These are phyloP conservation scores for Hypoxylon rubiginosum DNA, from an alignment of 2,329 filamentous ascomycete species.

Conservation along the genomic window DNA sequence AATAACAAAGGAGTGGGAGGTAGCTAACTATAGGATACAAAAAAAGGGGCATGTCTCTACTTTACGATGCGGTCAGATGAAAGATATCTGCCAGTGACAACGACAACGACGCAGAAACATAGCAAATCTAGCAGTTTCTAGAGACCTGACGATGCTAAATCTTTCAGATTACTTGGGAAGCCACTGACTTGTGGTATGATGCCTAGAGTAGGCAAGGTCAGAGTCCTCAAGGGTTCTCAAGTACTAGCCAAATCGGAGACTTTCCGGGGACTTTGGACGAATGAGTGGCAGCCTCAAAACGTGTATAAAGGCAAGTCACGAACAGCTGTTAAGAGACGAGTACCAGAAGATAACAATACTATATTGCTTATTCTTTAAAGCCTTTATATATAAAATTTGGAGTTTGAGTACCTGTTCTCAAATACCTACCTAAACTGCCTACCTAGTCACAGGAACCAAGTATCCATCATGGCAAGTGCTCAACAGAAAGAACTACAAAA, in stretches of 20 bases:
- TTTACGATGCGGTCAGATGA: too few species aligned
- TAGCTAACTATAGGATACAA: too few species aligned
- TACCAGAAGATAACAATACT: background rate
- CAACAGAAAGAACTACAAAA: slow-evolving; percentile 42
- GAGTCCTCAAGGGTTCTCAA: slow-evolving; percentile 20
- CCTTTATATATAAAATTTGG: too few species aligned
- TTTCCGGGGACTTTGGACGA: slow-evolving; percentile 22
- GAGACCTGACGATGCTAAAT: too few species aligned
- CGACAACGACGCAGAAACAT: too few species aligned
- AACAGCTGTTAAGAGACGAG: background rate
- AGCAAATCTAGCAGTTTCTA: too few species aligned
- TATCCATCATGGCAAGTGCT: slow-evolving; percentile 35
- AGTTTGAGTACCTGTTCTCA: too few species aligned
- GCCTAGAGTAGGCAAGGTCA: background rate
- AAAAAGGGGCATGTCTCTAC: too few species aligned
- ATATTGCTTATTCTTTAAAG: background rate
- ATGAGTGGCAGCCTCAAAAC: background rate
- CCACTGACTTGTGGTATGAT: background rate
- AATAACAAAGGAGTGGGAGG: too few species aligned
- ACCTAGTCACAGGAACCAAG: background rate
- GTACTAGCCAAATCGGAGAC: slow-evolving; percentile 28
- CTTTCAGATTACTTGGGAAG: background rate
- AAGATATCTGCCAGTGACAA: too few species aligned
- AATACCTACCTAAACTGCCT: background rate
- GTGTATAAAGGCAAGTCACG: slow-evolving; percentile 8